Evolutionary conservation across 768 basidiomycete genomes (phyloP).

Genomic region (Gloeophyllum trabeum): DNA sequence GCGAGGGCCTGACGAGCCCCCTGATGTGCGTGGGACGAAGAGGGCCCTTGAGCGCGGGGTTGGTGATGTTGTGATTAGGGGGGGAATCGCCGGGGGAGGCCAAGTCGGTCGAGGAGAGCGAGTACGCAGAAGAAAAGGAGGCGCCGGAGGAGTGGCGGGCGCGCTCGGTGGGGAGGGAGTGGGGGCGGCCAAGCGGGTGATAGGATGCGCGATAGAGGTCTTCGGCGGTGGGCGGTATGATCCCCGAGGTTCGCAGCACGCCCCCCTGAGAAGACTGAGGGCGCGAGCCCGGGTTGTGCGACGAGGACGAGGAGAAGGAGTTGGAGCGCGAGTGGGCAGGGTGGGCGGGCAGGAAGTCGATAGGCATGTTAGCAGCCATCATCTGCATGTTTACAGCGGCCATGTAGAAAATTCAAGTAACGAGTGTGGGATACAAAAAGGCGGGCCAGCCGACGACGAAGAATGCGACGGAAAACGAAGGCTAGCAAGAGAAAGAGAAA

Average conservation of each 20-base stretch:
- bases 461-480: slow-evolving; percentile 3
- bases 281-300: slow-evolving; percentile 61
- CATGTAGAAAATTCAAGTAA: slow-evolving; percentile 28
- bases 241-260: slow-evolving; percentile 39
- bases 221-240: slow-evolving; percentile 41
- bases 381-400: slow-evolving; percentile 68
- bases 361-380: slow-evolving; percentile 53
- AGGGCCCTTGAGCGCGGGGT: slow-evolving; percentile 69
- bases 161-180: slow-evolving; percentile 31
- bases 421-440: slow-evolving; percentile 24
- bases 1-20: slow-evolving; percentile 71
- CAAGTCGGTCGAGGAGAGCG: slow-evolving; percentile 27
- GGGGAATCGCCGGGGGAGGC: slow-evolving; percentile 47
- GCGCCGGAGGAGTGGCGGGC: slow-evolving; percentile 27
- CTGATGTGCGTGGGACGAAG: slow-evolving; percentile 68
- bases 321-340: slow-evolving; percentile 65
- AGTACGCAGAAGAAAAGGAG: slow-evolving; percentile 31
- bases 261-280: slow-evolving; percentile 71
- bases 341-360: slow-evolving; percentile 59
- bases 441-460: slow-evolving; percentile 50
- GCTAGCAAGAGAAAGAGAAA: slow-evolving; percentile 10
- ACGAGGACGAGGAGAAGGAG: slow-evolving; percentile 68
- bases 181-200: slow-evolving; percentile 28
- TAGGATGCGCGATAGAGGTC: slow-evolving; percentile 65
- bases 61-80: slow-evolving; percentile 65